Percentiles rank a stretch among this genome's conserved stretches.
These are phyloP conservation scores for Fagopyrum tataricum DNA, from an alignment of 148 eudicot species.

Conservation along the genomic window DNA sequence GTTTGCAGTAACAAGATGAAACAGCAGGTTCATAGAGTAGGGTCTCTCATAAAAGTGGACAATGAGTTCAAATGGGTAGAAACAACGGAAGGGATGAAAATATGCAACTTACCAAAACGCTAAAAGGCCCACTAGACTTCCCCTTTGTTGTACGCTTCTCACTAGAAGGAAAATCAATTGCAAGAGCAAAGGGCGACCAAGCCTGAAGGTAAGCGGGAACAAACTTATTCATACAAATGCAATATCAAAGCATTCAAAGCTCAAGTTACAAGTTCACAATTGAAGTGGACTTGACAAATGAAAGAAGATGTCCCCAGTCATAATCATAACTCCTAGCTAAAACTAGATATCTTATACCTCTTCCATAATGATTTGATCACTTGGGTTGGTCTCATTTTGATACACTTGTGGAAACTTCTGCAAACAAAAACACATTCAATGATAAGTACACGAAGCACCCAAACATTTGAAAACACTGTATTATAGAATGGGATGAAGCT, in stretches of 20 bases:
- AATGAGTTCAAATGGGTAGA: slow-evolving; percentile 6
- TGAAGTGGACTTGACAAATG: neutral
- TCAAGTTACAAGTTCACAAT: neutral
- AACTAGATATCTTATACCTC: slow-evolving; percentile 37
- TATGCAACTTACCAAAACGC: slow-evolving; percentile 48
- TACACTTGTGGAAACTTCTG: slow-evolving; percentile 68
- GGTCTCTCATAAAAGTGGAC: neutral
- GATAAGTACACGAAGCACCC: neutral
- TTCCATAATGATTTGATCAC: slow-evolving; percentile 43
- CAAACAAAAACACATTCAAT: slow-evolving; percentile 13
- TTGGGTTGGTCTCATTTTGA: slow-evolving; percentile 18
- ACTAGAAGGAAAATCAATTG: slow-evolving; percentile 28
- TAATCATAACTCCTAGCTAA: neutral
- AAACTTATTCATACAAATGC: neutral
- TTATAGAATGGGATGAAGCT: slow-evolving; percentile 1
- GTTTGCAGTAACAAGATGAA: neutral
- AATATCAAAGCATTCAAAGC: neutral
- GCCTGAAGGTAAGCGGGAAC: slow-evolving; percentile 39
- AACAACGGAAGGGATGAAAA: neutral
- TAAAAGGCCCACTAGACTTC: slow-evolving; percentile 34
- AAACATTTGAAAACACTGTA: slow-evolving; percentile 8
- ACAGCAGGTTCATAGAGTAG: neutral
- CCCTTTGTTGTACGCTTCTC: slow-evolving; percentile 23
- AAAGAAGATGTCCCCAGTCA: neutral
- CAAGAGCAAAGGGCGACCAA: slow-evolving; percentile 71